Percentiles rank a stretch among this genome's conserved stretches.
phyloP scores from a whole-genome alignment of 1,139 yeast species.

The Diutina ranongensis region DNA sequence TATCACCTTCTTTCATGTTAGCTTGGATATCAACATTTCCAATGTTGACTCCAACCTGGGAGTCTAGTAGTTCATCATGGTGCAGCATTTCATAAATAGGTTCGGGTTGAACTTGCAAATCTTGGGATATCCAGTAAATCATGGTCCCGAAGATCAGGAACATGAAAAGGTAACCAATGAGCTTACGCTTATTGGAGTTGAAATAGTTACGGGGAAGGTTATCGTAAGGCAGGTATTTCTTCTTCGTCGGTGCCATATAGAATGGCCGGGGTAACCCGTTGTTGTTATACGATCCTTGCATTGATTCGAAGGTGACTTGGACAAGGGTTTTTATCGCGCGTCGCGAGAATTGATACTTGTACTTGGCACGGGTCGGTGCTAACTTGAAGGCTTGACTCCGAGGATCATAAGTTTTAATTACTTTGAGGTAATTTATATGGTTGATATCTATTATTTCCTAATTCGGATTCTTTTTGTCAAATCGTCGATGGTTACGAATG shows the following conservation, averaged over 20 bases:
- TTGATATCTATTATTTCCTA: too few species aligned
- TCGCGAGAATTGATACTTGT: not conserved
- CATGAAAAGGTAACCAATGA: slow-evolving; percentile 28
- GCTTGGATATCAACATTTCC: slow-evolving; percentile 1
- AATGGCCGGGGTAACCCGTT: slow-evolving; percentile 39
- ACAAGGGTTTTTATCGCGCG: not conserved
- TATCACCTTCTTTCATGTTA: slow-evolving; percentile 6
- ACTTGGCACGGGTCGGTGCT: too few species aligned
- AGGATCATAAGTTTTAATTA: too few species aligned
- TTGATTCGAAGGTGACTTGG: slow-evolving; percentile 9
- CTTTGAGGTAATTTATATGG: too few species aligned
- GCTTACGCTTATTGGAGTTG: slow-evolving; percentile 26
- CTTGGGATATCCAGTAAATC: slow-evolving; percentile 28
- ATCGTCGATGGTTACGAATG: too few species aligned
- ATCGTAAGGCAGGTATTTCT: slow-evolving; percentile 25
- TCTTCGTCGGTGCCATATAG: slow-evolving; percentile 35
- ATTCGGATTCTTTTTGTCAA: too few species aligned
- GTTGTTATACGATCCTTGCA: slow-evolving; percentile 36
- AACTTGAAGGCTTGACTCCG: too few species aligned
- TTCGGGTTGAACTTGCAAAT: slow-evolving; percentile 20
- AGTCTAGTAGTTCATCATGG: slow-evolving; percentile 7
- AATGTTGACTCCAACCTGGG: not conserved
- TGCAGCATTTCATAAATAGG: slow-evolving; percentile 20
- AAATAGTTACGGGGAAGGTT: slow-evolving; percentile 23
- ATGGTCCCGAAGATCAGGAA: slow-evolving; percentile 25